Evolutionary conservation across 2,329 filamentous ascomycete genomes (phyloP).

Genomic region (Trichoderma sp.): DNA sequence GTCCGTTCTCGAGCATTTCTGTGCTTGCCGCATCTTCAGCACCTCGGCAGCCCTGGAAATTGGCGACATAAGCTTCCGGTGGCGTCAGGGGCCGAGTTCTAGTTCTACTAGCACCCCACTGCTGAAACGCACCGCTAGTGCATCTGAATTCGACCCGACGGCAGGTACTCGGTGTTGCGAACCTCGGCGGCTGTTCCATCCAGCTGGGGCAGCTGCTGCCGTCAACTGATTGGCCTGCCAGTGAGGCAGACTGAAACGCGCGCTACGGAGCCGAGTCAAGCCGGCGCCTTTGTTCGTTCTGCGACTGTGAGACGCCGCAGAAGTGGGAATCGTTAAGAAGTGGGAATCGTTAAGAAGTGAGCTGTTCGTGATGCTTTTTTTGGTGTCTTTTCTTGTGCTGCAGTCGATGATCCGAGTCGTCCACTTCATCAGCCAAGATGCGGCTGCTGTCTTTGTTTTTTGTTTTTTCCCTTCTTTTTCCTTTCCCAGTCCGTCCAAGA

Average conservation of each 20-base stretch:
- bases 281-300: not conserved
- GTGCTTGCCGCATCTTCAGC: conserved; percentile 8
- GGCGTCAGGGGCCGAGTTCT: conserved; percentile 17
- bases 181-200: conserved; percentile 26
- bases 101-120: not conserved
- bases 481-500: not conserved
- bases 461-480: no score
- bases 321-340: not conserved
- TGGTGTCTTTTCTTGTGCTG: not conserved
- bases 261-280: conserved; percentile 10
- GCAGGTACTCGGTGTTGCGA: not conserved
- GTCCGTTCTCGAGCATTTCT: no score
- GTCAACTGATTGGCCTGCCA: conserved; percentile 12
- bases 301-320: not conserved
- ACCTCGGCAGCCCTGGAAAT: conserved; percentile 22
- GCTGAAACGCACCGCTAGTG: conserved; percentile 23
- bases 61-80: conserved; percentile 13
- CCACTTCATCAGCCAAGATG: no score
- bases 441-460: no score
- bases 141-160: not conserved
- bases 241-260: conserved; percentile 23
- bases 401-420: no score
- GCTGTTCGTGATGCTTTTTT: not conserved
- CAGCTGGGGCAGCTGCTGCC: conserved; percentile 9
- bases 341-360: not conserved